Evolutionary conservation across 2,329 filamentous ascomycete genomes (phyloP).

Genomic region (Penicillium sp.): DNA sequence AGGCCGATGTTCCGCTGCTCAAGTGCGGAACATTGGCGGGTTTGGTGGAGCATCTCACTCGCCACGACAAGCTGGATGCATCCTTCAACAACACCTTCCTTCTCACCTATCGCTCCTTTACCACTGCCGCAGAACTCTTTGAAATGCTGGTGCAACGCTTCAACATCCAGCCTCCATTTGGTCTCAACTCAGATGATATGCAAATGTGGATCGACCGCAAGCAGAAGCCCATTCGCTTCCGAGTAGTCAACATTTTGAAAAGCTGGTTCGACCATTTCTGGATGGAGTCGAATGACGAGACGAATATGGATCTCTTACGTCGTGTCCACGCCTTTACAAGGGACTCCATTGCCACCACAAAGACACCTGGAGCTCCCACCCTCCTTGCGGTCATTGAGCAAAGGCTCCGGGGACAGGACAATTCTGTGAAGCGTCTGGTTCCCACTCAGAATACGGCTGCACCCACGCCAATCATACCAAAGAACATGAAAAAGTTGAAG

Average conservation of each 20-base stretch:
- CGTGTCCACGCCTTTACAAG: conserved; percentile 86
- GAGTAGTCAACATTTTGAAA: conserved; percentile 95
- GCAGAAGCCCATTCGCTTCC: conserved; percentile 90
- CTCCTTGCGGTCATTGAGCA: conserved; percentile 85
- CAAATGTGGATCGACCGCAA: conserved; percentile 89
- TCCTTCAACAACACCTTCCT: conserved; percentile 98
- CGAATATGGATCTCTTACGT: conserved; percentile 78
- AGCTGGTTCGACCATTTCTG: conserved; percentile 98
- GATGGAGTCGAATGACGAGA: conserved; percentile 91
- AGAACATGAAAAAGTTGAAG: conserved; percentile 99
- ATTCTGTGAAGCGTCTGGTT: conserved; percentile 73
- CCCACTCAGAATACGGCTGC: conserved; percentile 77
- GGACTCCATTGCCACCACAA: conserved; percentile 86
- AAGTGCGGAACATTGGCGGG: conserved; percentile 86
- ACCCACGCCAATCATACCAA: conserved; percentile 84
- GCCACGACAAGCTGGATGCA: conserved; percentile 91
- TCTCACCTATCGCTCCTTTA: conserved; percentile 93
- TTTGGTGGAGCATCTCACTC: conserved; percentile 87
- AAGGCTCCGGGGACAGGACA: conserved; percentile 79
- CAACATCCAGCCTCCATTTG: conserved; percentile 83
- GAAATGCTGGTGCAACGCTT: conserved; percentile 88
- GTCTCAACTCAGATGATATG: conserved; percentile 67
- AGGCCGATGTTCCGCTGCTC: conserved; percentile 66
- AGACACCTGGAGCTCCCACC: conserved; percentile 80
- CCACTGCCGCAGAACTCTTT: conserved; percentile 81